Percentiles rank a stretch among this genome's conserved stretches.
Conservation (phyloP, 345 rosid genomes). For the Murraya koenigii region DNA sequence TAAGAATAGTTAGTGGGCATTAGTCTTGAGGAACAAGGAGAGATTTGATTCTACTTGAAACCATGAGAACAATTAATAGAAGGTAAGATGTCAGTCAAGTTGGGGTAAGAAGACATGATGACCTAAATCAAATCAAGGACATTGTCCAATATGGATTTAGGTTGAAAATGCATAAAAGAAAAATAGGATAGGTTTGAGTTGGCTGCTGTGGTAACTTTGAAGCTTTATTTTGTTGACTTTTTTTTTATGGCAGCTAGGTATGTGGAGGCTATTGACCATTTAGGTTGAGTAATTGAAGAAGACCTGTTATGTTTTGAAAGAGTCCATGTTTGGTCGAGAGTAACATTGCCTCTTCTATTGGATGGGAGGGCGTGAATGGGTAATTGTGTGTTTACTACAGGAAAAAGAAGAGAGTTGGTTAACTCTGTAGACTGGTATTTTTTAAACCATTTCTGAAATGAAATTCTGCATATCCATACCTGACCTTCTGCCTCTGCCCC, state of each 20-base stretch:
- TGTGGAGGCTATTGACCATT: background rate
- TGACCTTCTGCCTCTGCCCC: background rate
- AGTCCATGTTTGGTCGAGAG: background rate
- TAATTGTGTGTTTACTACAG: background rate
- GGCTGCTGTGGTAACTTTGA: background rate
- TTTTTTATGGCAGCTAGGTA: background rate
- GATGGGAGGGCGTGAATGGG: background rate
- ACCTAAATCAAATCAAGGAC: background rate
- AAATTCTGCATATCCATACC: background rate
- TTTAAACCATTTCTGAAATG: background rate
- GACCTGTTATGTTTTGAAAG: background rate
- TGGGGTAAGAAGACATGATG: background rate
- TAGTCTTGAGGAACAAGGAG: background rate
- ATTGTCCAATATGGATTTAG: background rate
- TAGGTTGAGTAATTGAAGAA: background rate
- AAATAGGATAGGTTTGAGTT: background rate
- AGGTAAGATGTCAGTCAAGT: background rate
- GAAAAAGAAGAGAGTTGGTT: background rate
- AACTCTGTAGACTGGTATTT: background rate
- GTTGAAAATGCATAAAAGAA: background rate
- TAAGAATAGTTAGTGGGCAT: background rate
- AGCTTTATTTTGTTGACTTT: background rate
- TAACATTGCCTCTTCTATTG: background rate
- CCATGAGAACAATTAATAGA: background rate
- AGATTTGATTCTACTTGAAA: background rate